Evolutionary conservation across 2,329 filamentous ascomycete genomes (phyloP), one percentile per base, ranked within the genome.

Genomic region (Aspergillus neoniger): DNA sequence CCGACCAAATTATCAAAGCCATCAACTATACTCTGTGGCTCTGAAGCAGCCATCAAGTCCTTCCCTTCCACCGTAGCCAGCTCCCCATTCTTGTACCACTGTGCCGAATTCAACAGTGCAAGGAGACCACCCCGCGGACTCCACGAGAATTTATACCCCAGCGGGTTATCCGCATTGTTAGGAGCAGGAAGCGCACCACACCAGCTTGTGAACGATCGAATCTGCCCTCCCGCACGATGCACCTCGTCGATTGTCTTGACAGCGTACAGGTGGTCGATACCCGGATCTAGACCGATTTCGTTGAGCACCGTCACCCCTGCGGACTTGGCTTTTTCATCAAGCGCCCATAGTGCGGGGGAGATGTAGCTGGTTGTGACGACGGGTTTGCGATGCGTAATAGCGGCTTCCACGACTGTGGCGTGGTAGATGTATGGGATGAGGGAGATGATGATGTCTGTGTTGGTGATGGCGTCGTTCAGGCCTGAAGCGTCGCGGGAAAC

Each of bases 251-350:
- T 59, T 3, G 57, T 59, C 43, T 59, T 59, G 4, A 59, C 32
- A 28, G 57, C 57, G 43, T 59, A 59, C 19, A 59, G 57, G 25
- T 55, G 57, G 36, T 59, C 57, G 41, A 59, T 55, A 3, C 57
- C 51, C 3, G 57, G 52, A 17, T 55, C 51, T 2, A 55, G 43
- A 3, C 57, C 52, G 23, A 59, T 55, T 23, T 59, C 57, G 30
- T 49, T 50, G 30, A 49, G 30, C 14, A 55, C 25, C 2, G 47
- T 48, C 2, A 59, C 43, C 7, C 52, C 57, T 4, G 43, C 57
- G 41, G 32, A 23, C 10, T 43, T 39, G 43, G 43, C 57, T 15
- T 41, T 3, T 8, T 49, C 32, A 23, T 59, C 19, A 30, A 59
- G 43, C 4, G 15, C 57, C 44, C 57, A 49, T 12, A 59, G 51